Base-by-base conservation (phyloP, 805 yeast species). In the Starmerella apis region DNA sequence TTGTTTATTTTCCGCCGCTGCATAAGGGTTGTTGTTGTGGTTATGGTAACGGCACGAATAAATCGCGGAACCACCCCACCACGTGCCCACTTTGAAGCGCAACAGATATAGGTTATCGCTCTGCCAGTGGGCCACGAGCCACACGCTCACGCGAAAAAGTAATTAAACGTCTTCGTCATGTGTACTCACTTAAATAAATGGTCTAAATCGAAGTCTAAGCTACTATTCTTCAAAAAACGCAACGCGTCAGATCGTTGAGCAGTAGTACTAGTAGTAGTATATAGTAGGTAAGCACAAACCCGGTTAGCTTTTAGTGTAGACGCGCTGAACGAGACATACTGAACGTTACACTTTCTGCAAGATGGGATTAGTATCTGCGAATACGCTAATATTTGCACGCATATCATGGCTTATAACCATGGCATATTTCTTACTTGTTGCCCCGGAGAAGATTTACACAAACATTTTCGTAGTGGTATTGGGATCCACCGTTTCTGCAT, bases 371-470 rank as follows among this genome's bases (percentile, higher is more conserved):
- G n/a, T 52, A 23, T 33, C 24, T 2, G 53, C 56, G 5, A 32
- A 43, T 35, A 49, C 51, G 24, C 53, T 52, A 4, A 46, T 52
- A 18, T 33, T 49, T 22, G 25, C 32, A 19, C 51, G 56, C 19
- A 31, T 61, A 10, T 46, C 55, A 13, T 48, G 59, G 46, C 59
- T 62, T 28, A 50, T 59, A 58, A 49, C 64, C 18, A 18, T 61
- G 19, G 62, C 65, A 3, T 63, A 48, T 51, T 61, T 60, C 49
- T 51, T 66, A 43, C 47, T 64, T 18, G 52, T 51, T 13, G 57
- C 59, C 19, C 68, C 69, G 9, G 44, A 36, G 28, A 42, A 50
- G n/a, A 46, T 65, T 11, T 50, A 59, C 45, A 51, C 56, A 14
- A 63, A 59, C 53, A 20, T 55, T 13, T 47, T 57, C 4, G 62